Evolutionary conservation across 345 rosid genomes (phyloP).

Genomic region (Gossypium thurberi): DNA sequence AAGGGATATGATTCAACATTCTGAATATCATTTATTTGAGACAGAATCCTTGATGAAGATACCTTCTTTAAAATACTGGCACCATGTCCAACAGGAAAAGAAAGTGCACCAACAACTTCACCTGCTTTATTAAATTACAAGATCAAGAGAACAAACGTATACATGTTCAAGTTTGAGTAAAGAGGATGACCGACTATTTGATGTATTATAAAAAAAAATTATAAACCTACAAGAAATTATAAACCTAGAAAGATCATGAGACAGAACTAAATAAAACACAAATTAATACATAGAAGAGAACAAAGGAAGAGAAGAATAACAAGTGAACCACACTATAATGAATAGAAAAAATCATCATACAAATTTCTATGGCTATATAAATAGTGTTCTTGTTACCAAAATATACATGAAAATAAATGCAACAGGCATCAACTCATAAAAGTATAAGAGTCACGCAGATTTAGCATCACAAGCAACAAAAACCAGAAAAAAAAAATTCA

Average conservation of each 20-base stretch:
- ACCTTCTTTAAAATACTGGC: slow-evolving; percentile 55
- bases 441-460: background rate
- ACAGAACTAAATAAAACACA: background rate
- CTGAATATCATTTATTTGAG: slow-evolving; percentile 49
- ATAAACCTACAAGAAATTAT: too few species aligned
- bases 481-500: background rate
- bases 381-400: background rate
- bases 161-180: slow-evolving; percentile 1
- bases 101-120: slow-evolving; percentile 88
- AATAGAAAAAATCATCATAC: background rate
- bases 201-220: background rate
- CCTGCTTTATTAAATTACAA: slow-evolving; percentile 45
- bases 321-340: background rate
- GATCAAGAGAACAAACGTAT: slow-evolving; percentile 3
- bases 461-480: background rate
- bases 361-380: background rate
- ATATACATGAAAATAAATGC: background rate
- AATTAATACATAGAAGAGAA: background rate
- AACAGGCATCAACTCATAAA: background rate
- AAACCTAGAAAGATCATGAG: background rate
- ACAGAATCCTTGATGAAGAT: slow-evolving; percentile 66
- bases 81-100: slow-evolving; percentile 76
- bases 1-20: slow-evolving; percentile 51
- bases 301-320: background rate
- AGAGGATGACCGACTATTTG: background rate